Evolutionary conservation across 257 asterid species (phyloP), one percentile per base, ranked within the genome.

Genomic region (Haberlea rhodopensis): DNA sequence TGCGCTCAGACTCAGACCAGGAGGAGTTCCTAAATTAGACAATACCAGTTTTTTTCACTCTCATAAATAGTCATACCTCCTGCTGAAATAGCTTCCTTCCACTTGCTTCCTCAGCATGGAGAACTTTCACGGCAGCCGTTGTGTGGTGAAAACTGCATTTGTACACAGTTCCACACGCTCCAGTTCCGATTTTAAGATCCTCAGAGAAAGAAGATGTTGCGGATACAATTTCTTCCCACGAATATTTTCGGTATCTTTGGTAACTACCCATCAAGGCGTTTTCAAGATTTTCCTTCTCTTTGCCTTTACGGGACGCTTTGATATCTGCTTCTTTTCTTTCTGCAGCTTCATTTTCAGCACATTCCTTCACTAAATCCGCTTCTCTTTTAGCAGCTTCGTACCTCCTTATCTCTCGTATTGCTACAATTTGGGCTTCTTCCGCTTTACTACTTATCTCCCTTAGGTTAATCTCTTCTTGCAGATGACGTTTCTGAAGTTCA

Each of bases 151-250:
- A 81, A 78, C 78, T 79, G 86, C 96, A 76, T 76, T 80, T 87
- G 31, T 91, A 91, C n/a, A 91, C 96, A 34, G 90, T 84, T 67
- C 98, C 98, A 53, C 84, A 83, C 2, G 88, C 88, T 51, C 98
- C 98, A 84, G 70, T 82, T 65, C 98, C 98, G 46, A 91, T 82
- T 79, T 76, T 82, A 34, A 80, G 96, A 71, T 79, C 60, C 63
- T 89, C 88, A 0, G 87, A 76, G 57, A 91, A 89, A 1, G 96
- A 87, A 32, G 79, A 84, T 0, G 96, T 91, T 16, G 94, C 94
- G 53, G 80, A 71, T 18, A 52, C 24, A 8, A 91, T 89, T 73
- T 91, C 98, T 62, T 87, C 94, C 96, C 96, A 89, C n/a, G 90
- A 63, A 72, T 83, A 91, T 31, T 66, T 81, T 55, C 80, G 89